Conservation (phyloP, 2,329 filamentous ascomycete genomes). For the Trichoderma sp. region DNA sequence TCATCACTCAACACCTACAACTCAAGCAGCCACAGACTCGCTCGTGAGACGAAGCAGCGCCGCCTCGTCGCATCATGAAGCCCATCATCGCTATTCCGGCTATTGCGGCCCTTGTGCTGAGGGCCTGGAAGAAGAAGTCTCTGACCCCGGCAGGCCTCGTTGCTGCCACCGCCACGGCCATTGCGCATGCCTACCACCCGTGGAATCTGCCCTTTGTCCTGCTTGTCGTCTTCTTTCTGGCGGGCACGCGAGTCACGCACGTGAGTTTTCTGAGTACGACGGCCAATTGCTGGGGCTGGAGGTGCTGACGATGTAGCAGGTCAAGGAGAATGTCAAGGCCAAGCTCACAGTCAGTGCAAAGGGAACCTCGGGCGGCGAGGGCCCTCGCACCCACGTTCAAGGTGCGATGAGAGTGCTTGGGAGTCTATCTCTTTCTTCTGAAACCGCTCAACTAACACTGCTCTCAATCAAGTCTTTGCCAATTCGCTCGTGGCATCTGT, state of each 20-base stretch:
- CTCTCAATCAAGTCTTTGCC: slow-evolving; percentile 64
- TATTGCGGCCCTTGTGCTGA: slow-evolving; percentile 63
- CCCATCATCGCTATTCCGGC: slow-evolving; percentile 59
- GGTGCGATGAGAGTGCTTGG: slow-evolving; percentile 44
- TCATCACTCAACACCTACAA: background rate
- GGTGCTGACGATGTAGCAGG: slow-evolving; percentile 47
- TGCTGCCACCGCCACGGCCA: slow-evolving; percentile 71
- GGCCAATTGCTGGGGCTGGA: slow-evolving; percentile 6
- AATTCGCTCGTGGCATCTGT: slow-evolving; percentile 82
- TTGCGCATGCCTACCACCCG: slow-evolving; percentile 84
- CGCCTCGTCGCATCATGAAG: slow-evolving; percentile 51
- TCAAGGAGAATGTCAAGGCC: slow-evolving; percentile 86
- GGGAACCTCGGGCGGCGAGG: slow-evolving; percentile 76
- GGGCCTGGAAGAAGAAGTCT: slow-evolving; percentile 71
- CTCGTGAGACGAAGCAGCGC: slow-evolving; percentile 10
- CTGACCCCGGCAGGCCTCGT: slow-evolving; percentile 77
- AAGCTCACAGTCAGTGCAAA: slow-evolving; percentile 75
- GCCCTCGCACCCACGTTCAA: slow-evolving; percentile 80
- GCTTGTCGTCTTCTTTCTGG: slow-evolving; percentile 81
- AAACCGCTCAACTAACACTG: background rate
- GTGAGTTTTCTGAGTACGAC: slow-evolving; percentile 47
- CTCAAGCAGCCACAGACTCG: background rate
- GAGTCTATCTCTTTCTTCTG: too few relatives aligned
- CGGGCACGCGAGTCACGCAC: slow-evolving; percentile 82
- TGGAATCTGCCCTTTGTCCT: slow-evolving; percentile 91